A percentile compares a stretch with the other conserved stretches of the same genome.
These are phyloP conservation scores for Tetrapisispora pingtungensis DNA, from an alignment of 805 yeast genomes.

Conservation along the genomic window DNA sequence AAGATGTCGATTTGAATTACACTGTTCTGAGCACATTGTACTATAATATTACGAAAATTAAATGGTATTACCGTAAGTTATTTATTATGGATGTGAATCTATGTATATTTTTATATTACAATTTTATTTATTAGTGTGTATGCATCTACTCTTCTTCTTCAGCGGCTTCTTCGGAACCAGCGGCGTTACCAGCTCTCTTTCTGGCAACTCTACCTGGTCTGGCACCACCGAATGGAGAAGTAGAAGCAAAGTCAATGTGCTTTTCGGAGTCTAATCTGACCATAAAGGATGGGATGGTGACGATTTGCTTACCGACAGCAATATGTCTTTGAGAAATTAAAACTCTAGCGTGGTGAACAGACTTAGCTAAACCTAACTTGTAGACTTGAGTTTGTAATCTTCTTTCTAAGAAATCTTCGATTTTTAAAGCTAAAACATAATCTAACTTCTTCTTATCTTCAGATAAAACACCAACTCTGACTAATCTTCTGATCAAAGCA, in stretches of 20 bases:
- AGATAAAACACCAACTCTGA: conserved; percentile 95
- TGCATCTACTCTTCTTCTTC: conserved; percentile 58
- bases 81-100: not conserved
- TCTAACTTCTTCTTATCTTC: conserved; percentile 99
- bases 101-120: conserved; percentile 8
- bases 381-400: conserved; percentile 99
- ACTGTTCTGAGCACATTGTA: not conserved
- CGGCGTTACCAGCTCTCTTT: conserved; percentile 60
- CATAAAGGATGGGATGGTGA: conserved; percentile 97
- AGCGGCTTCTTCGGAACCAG: conserved; percentile 56
- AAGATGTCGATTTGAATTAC: too few relatives aligned
- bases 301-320: conserved; percentile 99
- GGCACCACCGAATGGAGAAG: conserved; percentile 99
- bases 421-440: conserved; percentile 96
- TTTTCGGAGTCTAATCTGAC: conserved; percentile 99
- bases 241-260: conserved; percentile 98
- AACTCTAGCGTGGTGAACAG: conserved; percentile 99
- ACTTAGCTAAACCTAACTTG: conserved; percentile 98
- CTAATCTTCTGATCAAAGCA: conserved; percentile 99
- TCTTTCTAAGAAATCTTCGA: conserved; percentile 99
- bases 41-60: too few relatives aligned
- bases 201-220: conserved; percentile 99
- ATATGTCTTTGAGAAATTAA: conserved; percentile 98
- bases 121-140: conserved; percentile 31
- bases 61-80: too few relatives aligned